Evolutionary conservation across 306 rosid species (phyloP).

Genomic region (Rosa lucieae): DNA sequence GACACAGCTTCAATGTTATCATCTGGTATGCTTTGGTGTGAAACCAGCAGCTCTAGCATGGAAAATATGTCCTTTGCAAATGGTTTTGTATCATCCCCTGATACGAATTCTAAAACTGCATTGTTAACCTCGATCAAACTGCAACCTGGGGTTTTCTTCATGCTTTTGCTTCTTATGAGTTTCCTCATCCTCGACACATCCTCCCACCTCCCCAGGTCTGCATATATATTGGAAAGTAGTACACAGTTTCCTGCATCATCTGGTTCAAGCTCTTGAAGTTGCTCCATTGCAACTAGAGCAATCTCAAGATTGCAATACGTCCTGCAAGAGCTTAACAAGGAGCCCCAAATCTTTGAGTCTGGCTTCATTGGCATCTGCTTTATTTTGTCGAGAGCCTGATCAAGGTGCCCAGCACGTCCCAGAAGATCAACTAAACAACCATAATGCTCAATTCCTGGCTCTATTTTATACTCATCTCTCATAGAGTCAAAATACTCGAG

Average conservation of each 20-base stretch:
- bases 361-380: constrained; percentile 65
- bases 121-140: constrained; percentile 69
- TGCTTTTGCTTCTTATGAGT: constrained; percentile 49
- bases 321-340: constrained; percentile 72
- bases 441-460: constrained; percentile 68
- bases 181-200: constrained; percentile 62
- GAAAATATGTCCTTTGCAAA: constrained; percentile 52
- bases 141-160: constrained; percentile 73
- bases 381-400: constrained; percentile 56
- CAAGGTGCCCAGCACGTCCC: constrained; percentile 65
- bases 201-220: constrained; percentile 79
- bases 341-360: constrained; percentile 83
- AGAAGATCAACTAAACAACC: constrained; percentile 88
- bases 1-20: constrained; percentile 27
- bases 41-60: constrained; percentile 42
- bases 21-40: constrained; percentile 28
- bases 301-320: constrained; percentile 59
- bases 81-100: constrained; percentile 57
- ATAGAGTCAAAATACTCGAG: constrained; percentile 57
- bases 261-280: constrained; percentile 65
- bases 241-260: constrained; percentile 82
- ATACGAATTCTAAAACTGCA: constrained; percentile 57
- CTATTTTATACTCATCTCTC: constrained; percentile 36
- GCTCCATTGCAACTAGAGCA: constrained; percentile 61
- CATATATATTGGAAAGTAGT: constrained; percentile 71